A percentile compares a stretch with the other conserved stretches of the same genome.
Evolutionary conservation across 2,329 filamentous ascomycete genomes (phyloP).

Genomic region (Hypoxylon sp.): DNA sequence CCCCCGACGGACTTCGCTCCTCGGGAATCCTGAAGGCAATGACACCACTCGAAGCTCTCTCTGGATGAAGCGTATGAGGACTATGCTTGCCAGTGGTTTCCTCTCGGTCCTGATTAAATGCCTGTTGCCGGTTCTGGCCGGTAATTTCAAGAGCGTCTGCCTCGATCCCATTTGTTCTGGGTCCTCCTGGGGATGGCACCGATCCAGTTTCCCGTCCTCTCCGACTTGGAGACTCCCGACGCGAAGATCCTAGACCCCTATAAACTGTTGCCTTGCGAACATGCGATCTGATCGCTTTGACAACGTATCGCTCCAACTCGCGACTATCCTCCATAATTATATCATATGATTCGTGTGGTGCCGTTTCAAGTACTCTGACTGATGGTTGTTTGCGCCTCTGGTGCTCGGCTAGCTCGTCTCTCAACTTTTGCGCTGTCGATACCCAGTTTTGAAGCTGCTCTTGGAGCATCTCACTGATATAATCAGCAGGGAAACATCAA

Average conservation of each 20-base stretch:
- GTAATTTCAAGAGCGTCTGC: not conserved
- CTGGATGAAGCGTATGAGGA: not conserved
- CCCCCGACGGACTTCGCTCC: slow-evolving; percentile 7
- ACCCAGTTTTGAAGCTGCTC: slow-evolving; percentile 30
- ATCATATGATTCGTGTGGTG: slow-evolving; percentile 10
- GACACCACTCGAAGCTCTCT: slow-evolving; percentile 5
- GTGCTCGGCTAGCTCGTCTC: slow-evolving; percentile 36
- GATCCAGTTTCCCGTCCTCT: not conserved
- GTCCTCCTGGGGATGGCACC: not conserved
- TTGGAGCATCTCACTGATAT: slow-evolving; percentile 35
- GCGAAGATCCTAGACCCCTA: slow-evolving; percentile 16
- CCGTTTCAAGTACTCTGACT: slow-evolving; percentile 6
- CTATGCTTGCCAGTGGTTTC: not conserved
- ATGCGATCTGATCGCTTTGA: slow-evolving; percentile 25
- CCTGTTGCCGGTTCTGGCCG: not conserved
- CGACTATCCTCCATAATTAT: slow-evolving; percentile 28
- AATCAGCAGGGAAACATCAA: slow-evolving; percentile 24
- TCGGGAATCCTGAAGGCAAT: not conserved
- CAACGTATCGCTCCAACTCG: slow-evolving; percentile 38
- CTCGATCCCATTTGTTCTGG: not conserved
- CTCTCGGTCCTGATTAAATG: slow-evolving; percentile 3
- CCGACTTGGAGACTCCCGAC: slow-evolving; percentile 1
- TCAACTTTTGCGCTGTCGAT: slow-evolving; percentile 28
- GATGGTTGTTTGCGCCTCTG: slow-evolving; percentile 27
- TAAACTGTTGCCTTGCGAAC: slow-evolving; percentile 1